These are phyloP conservation scores for Nakazawaea ishiwadae DNA, from an alignment of 805 yeast genomes.

Conservation along the genomic window DNA sequence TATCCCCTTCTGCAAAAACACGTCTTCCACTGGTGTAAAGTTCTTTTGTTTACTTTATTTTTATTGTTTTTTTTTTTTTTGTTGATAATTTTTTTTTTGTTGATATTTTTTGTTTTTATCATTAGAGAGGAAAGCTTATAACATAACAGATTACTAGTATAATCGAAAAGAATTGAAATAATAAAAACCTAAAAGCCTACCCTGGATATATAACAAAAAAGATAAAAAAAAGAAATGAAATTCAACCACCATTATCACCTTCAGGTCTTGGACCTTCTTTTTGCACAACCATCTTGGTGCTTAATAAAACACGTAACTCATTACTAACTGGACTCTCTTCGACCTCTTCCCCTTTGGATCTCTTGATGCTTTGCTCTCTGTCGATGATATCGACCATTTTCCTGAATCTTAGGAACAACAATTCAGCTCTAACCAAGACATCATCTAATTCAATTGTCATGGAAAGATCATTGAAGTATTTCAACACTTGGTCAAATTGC, in stretches of 20 bases:
- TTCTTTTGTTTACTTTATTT: conserved; percentile 2
- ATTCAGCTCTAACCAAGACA: conserved; percentile 76
- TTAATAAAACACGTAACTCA: conserved; percentile 55
- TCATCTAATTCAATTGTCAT: conserved; percentile 73
- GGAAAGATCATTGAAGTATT: conserved; percentile 86
- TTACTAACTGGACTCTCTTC: conserved; percentile 33
- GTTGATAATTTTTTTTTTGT: background rate
- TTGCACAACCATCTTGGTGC: conserved; percentile 58
- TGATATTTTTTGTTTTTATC: too few relatives aligned
- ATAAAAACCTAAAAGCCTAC: too few relatives aligned
- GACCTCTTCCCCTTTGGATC: conserved; percentile 21
- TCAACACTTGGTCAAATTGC: conserved; percentile 87
- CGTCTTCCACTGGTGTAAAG: conserved; percentile 1
- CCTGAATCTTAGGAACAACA: conserved; percentile 73
- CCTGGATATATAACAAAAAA: too few relatives aligned
- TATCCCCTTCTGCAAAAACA: background rate
- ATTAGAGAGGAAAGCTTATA: too few relatives aligned
- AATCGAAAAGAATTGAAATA: too few relatives aligned
- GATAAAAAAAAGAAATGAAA: background rate
- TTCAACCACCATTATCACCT: conserved; percentile 16
- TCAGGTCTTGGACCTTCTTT: conserved; percentile 42
- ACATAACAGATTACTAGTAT: too few relatives aligned
- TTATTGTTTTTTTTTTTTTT: background rate
- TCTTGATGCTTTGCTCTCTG: conserved; percentile 31
- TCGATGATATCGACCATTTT: conserved; percentile 80